A percentile compares a stretch with the other conserved stretches of the same genome.
phyloP scores from a whole-genome alignment of 805 yeast species.

The Tetrapisispora phaffii region DNA sequence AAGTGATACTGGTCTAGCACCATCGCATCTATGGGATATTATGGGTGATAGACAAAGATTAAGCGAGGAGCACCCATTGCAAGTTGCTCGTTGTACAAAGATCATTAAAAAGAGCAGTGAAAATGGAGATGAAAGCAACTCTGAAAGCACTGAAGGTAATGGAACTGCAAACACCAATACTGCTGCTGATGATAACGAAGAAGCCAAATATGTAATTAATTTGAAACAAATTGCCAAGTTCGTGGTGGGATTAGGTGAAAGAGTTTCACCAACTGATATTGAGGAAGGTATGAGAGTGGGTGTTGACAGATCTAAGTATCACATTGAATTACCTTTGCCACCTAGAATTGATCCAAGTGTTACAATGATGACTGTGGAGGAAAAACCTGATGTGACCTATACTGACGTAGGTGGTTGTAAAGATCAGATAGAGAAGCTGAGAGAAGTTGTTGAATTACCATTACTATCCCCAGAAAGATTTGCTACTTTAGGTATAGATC shows the following conservation, averaged over 20 bases:
- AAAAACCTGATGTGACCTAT: conserved; percentile 97
- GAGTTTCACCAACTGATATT: conserved; percentile 96
- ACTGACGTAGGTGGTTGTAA: conserved; percentile 98
- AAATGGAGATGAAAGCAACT: conserved; percentile 17
- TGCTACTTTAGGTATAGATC: conserved; percentile 94
- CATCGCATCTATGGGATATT: conserved; percentile 96
- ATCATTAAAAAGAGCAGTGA: conserved; percentile 61
- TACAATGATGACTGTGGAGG: conserved; percentile 99
- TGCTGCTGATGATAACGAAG: conserved; percentile 49
- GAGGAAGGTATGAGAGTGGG: conserved; percentile 99
- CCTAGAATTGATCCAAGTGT: conserved; percentile 97
- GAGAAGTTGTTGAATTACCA: conserved; percentile 95
- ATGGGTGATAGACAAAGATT: conserved; percentile 91
- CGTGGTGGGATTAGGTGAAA: conserved; percentile 91
- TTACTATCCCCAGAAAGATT: conserved; percentile 91
- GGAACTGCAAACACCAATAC: conserved; percentile 12
- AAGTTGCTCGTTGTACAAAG: conserved; percentile 97
- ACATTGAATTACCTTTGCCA: conserved; percentile 93
- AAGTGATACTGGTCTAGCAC: conserved; percentile 95
- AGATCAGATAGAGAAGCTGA: conserved; percentile 91
- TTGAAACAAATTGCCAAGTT: conserved; percentile 97
- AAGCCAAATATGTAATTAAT: conserved; percentile 87
- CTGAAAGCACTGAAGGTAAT: conserved; percentile 13
- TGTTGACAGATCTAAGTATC: conserved; percentile 93
- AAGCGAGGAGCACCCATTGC: conserved; percentile 90